Evolutionary conservation across 441 rosid genomes (phyloP), one percentile per base, ranked within the genome.

Genomic region (Brassica hybrid): DNA sequence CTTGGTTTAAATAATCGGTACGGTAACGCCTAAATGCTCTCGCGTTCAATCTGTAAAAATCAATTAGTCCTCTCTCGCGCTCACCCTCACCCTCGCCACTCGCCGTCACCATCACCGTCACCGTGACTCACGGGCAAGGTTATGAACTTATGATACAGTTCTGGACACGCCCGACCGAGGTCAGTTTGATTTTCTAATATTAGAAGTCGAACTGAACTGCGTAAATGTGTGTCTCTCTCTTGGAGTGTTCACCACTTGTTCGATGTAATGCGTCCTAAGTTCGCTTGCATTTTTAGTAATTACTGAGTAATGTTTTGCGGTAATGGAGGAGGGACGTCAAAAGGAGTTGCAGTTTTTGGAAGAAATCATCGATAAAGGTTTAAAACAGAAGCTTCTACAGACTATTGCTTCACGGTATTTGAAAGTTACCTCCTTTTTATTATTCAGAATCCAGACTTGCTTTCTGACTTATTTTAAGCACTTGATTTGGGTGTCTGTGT

Each of bases 351-450:
- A 83, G 74, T 88, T 82, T 65, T 88, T 88, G 65, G 99, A 94
- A 85, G 94, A 93, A 72, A 90, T 92, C 50, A 86, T 94, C 11
- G 96, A 92, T 79, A 41, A 85, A 52, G 89, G 90, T 61, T 80
- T 94, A 77, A 94, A 93, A 75, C 98, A 96, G 27, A 91, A 90
- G 80, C 92, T 93, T 78, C 88, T 90, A 71, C 87, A 69, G 11
- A 88, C 94, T 61, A 84, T 87, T 72, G 84, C 83, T 21, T 84
- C 90, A 65, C 64, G 97, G 94, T 90, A 83, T 61, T 67, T 0
- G 36, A 52, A 8, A 65, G 19, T 67, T 12, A 60, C 36, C 3
- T 69, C 23, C 19, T 38, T 21, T 21, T 21, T 1, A 21, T 65
- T 65, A 12, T 65, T 16, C 3, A 66, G 18, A 41, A 17, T 59